phyloP scores from a whole-genome alignment of 75 land plant species.

The Pinus albicaulis region DNA sequence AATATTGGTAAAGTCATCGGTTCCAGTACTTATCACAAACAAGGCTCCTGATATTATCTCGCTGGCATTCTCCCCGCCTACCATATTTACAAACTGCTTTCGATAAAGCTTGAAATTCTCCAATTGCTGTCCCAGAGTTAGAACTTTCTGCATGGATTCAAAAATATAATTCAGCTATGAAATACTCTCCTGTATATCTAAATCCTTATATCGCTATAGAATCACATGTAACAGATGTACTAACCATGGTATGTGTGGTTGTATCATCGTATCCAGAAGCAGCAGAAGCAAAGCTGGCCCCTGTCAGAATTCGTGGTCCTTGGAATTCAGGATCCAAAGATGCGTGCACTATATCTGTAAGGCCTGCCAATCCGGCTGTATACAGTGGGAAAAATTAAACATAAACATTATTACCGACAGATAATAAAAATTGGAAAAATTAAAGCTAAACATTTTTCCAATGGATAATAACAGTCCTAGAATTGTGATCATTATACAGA shows the following conservation, averaged over 20 bases:
- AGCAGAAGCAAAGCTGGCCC: not conserved
- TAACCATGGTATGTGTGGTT: not conserved
- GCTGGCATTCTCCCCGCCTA: not conserved
- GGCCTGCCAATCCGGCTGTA: not conserved
- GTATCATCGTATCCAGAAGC: slow-evolving; percentile 1
- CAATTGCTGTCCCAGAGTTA: slow-evolving; percentile 56
- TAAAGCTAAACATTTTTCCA: too few relatives aligned
- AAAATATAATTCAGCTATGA: not conserved
- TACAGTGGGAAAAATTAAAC: too few relatives aligned
- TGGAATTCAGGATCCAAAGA: not conserved
- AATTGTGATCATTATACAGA: too few relatives aligned
- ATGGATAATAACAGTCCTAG: too few relatives aligned
- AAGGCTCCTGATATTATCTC: slow-evolving; percentile 2
- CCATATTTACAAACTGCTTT: not conserved
- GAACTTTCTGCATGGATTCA: slow-evolving; percentile 11
- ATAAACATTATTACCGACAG: too few relatives aligned
- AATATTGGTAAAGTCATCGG: not conserved
- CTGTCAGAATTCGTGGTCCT: not conserved
- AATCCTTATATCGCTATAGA: too few relatives aligned
- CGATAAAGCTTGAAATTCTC: not conserved
- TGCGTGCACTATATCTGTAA: not conserved
- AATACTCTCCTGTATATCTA: too few relatives aligned
- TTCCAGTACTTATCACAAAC: slow-evolving; percentile 1
- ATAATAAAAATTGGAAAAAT: too few relatives aligned
- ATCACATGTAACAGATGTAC: not conserved